Evolutionary conservation across 345 rosid genomes (phyloP).

Genomic region (Linum usitatissimum): DNA sequence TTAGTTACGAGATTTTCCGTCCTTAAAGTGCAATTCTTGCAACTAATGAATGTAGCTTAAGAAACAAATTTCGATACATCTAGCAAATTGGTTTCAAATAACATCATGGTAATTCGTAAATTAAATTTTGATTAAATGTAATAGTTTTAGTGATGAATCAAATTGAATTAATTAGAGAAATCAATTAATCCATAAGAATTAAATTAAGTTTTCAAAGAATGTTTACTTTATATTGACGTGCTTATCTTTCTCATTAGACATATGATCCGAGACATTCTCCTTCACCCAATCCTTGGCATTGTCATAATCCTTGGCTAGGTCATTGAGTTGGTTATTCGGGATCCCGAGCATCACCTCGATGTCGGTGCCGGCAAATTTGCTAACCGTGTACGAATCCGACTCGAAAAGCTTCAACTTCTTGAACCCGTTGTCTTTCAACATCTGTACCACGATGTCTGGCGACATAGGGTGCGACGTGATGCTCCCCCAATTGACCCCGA

Average conservation of each 20-base stretch:
- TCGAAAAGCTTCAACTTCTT: background rate
- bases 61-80: too few relatives aligned
- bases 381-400: background rate
- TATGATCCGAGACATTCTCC: conserved; percentile 44
- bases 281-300: conserved; percentile 65
- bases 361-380: background rate
- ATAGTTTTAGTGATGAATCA: background rate
- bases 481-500: background rate
- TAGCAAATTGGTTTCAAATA: too few relatives aligned
- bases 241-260: conserved; percentile 35
- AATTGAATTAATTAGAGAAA: background rate
- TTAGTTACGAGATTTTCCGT: too few relatives aligned
- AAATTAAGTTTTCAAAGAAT: background rate
- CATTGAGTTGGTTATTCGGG: conserved; percentile 47
- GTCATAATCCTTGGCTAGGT: conserved; percentile 21
- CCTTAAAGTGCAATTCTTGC: too few relatives aligned
- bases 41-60: too few relatives aligned
- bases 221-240: conserved; percentile 59
- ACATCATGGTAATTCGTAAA: too few relatives aligned
- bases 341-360: conserved; percentile 79
- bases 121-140: too few relatives aligned
- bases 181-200: background rate
- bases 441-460: background rate
- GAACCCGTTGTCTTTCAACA: conserved; percentile 1
- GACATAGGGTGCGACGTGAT: background rate